Percentiles rank a stretch among this genome's conserved stretches.
Evolutionary conservation across 768 basidiomycete genomes (phyloP).

Genomic region (Boletus tomentosulus): DNA sequence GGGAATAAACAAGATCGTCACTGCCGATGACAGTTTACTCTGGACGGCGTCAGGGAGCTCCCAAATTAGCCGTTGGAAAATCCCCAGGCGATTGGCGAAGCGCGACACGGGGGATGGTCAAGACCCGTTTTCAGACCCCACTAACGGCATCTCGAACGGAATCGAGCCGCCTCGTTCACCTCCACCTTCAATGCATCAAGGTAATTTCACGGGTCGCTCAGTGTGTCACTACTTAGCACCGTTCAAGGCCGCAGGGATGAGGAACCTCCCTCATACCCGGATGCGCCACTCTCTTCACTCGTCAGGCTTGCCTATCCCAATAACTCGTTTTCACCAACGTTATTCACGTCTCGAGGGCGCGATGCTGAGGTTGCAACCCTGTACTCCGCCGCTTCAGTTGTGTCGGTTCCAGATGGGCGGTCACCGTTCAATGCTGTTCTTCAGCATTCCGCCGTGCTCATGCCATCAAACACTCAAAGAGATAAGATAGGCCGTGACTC

Average conservation of each 20-base stretch:
- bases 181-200: conserved; percentile 13
- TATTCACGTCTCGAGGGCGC: conserved; percentile 34
- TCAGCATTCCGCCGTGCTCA: conserved; percentile 23
- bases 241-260: conserved; percentile 20
- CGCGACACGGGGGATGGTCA: conserved; percentile 11
- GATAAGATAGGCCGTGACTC: conserved; percentile 19
- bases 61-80: conserved; percentile 76
- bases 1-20: conserved; percentile 79
- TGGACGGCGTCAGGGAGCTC: conserved; percentile 91
- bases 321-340: conserved; percentile 48
- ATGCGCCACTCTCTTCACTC: conserved; percentile 68
- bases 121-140: conserved; percentile 12
- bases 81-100: conserved; percentile 43
- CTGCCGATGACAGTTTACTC: conserved; percentile 76
- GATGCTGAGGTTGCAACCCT: conserved; percentile 83
- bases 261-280: conserved; percentile 40
- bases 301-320: conserved; percentile 67
- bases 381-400: conserved; percentile 80
- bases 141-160: conserved; percentile 9
- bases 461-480: conserved; percentile 25
- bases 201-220: conserved; percentile 10
- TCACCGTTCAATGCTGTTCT: conserved; percentile 37
- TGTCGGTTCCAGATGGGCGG: conserved; percentile 54
- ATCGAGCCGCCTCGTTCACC: conserved; percentile 17
- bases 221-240: conserved; percentile 7